These are phyloP conservation scores for Lepraria neglecta DNA, from an alignment of 495 filamentous ascomycete species.

Conservation along the genomic window DNA sequence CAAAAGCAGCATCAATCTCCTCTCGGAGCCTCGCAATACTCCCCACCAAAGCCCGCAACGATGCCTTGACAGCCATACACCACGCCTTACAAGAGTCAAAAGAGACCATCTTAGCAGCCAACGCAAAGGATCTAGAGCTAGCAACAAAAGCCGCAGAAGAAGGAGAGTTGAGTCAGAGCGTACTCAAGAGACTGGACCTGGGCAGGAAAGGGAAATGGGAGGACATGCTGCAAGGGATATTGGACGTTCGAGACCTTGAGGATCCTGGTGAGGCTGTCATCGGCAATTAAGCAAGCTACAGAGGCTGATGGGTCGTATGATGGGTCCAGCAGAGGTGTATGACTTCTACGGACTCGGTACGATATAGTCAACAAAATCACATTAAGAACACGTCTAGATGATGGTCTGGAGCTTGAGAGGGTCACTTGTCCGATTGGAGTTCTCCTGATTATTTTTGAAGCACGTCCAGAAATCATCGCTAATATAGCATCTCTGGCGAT, in stretches of 20 bases:
- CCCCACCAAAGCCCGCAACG: conserved; percentile 61
- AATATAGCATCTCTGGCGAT: conserved; percentile 97
- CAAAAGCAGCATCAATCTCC: conserved; percentile 61
- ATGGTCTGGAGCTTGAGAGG: conserved; percentile 75
- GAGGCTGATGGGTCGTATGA: conserved; percentile 23
- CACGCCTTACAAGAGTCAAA: conserved; percentile 58
- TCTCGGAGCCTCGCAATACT: conserved; percentile 64
- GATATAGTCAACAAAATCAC: conserved; percentile 73
- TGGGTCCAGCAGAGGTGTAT: conserved; percentile 16
- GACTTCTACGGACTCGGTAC: conserved; percentile 24
- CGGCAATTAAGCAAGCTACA: not conserved
- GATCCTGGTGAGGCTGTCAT: conserved; percentile 66
- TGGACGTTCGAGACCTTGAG: conserved; percentile 77
- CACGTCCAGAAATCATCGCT: conserved; percentile 95
- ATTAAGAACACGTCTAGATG: conserved; percentile 79
- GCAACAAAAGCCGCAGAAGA: conserved; percentile 65
- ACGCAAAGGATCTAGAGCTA: conserved; percentile 67
- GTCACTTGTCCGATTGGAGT: conserved; percentile 93
- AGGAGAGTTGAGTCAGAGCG: conserved; percentile 71
- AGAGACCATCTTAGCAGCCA: conserved; percentile 74
- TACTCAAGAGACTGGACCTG: conserved; percentile 87
- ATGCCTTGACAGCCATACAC: conserved; percentile 77
- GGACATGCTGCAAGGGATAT: conserved; percentile 93
- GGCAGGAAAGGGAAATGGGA: conserved; percentile 85
- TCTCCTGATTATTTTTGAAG: conserved; percentile 95